Evolutionary conservation across 73 alveolate genomes (phyloP), one percentile per base, ranked within the genome.

Genomic region (Strombidium stylifer): DNA sequence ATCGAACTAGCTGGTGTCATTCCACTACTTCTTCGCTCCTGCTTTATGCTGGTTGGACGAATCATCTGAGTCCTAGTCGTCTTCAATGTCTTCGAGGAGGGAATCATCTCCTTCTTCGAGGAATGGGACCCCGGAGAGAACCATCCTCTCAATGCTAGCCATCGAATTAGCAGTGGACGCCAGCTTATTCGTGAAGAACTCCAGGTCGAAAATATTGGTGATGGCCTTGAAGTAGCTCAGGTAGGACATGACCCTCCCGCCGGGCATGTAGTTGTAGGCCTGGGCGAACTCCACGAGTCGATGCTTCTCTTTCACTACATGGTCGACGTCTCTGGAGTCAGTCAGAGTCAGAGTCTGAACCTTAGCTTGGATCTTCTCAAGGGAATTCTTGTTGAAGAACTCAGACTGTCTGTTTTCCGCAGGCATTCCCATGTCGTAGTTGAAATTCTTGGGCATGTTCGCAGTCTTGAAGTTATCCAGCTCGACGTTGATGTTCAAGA

Each of bases 41-140:
- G n/a, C n/a, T n/a, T n/a, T n/a, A n/a, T n/a, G n/a, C n/a, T n/a
- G n/a, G 10, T 32, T 6, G 14, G 8, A 4, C 44, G 16, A 32
- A 24, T 16, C 34, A 27, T 42, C 53, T 30, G 8, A 20, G 40
- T 37, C 20, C 23, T 20, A 10, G 10, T 4, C 25, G 5, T 36
- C 20, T 4, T 60, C 18, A 14, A 44, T 40, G 2, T 30, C 34
- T 7, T 46, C 47, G 30, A 64, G 37, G 1, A 64, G 41, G 7
- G 64, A 42, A 3, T 64, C 78, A n/a, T 64, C 78, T 30, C 66
- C 66, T 28, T 44, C 65, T 14, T 64, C 78, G 66, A 62, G 45
- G 31, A 64, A 64, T 3, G 78, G 65, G 10, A 64, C 21, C 1
- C 78, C 66, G 14, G 57, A 14, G 3, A 64, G 27, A 2, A 47